Evolutionary conservation across 176 grass and related monocot species (phyloP).

Genomic region (Oryza glumipatula): DNA sequence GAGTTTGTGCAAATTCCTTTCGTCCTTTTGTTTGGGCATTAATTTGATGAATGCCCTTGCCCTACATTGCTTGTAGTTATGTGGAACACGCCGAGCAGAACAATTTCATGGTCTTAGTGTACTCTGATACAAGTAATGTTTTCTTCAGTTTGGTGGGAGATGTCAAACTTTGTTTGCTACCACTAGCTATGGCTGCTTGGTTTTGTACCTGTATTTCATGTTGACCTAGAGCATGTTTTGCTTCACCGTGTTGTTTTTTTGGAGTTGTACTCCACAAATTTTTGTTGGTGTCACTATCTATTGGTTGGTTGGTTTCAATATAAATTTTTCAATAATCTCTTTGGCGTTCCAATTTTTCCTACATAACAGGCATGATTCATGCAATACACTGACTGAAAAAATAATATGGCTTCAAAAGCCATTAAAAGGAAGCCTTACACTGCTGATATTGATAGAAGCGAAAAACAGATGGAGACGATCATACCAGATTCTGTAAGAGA

Average conservation of each 20-base stretch:
- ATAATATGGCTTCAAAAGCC: slow-evolving; percentile 48
- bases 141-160: neutral
- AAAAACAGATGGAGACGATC: slow-evolving; percentile 23
- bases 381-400: slow-evolving; percentile 14
- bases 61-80: neutral
- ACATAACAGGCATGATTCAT: slow-evolving; percentile 33
- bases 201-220: neutral
- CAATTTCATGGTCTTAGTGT: neutral
- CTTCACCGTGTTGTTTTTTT: neutral
- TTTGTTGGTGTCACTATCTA: neutral
- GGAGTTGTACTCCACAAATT: neutral
- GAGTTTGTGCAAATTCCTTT: neutral
- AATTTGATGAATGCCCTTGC: neutral
- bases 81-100: neutral
- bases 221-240: neutral
- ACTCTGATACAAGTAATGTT: neutral
- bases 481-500: slow-evolving; percentile 25
- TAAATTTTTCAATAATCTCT: neutral
- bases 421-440: slow-evolving; percentile 35
- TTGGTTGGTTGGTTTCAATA: neutral
- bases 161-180: neutral
- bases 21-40: neutral
- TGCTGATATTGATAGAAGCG: slow-evolving; percentile 23
- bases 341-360: neutral
- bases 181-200: neutral